A percentile compares a stretch with the other conserved stretches of the same genome.
Evolutionary conservation across 208 protist species (phyloP).

Genomic region (Trypanosoma brucei): DNA sequence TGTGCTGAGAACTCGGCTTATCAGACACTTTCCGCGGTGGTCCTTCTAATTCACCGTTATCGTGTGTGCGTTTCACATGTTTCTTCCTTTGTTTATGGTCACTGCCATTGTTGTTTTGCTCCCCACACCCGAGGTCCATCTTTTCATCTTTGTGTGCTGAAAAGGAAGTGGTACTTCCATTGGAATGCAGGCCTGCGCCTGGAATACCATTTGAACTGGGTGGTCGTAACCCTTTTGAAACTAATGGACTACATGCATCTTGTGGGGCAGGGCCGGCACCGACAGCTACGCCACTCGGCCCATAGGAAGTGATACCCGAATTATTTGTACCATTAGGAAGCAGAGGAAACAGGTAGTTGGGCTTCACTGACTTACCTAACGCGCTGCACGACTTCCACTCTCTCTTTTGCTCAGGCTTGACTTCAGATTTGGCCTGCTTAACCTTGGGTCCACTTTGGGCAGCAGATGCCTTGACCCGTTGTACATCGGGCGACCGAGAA

Average conservation of each 20-base stretch:
- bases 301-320: slow-evolving; percentile 2
- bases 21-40: background rate
- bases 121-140: background rate
- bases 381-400: background rate
- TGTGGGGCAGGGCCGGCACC: slow-evolving; percentile 4
- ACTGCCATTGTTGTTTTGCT: background rate
- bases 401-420: background rate
- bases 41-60: background rate
- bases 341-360: slow-evolving; percentile 14
- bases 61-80: slow-evolving; percentile 2
- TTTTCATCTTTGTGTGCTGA: slow-evolving; percentile 1
- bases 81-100: slow-evolving; percentile 16
- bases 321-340: background rate
- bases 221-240: background rate
- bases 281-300: slow-evolving; percentile 3
- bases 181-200: background rate
- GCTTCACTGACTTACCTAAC: slow-evolving; percentile 6
- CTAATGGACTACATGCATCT: background rate
- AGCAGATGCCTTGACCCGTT: background rate
- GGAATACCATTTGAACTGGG: background rate
- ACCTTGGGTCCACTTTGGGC: background rate
- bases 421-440: background rate
- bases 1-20: slow-evolving; percentile 8
- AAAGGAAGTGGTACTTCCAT: background rate
- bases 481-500: slow-evolving; percentile 1